Evolutionary conservation across 305 asterid genomes (phyloP).

Genomic region (Petunia hybrid): DNA sequence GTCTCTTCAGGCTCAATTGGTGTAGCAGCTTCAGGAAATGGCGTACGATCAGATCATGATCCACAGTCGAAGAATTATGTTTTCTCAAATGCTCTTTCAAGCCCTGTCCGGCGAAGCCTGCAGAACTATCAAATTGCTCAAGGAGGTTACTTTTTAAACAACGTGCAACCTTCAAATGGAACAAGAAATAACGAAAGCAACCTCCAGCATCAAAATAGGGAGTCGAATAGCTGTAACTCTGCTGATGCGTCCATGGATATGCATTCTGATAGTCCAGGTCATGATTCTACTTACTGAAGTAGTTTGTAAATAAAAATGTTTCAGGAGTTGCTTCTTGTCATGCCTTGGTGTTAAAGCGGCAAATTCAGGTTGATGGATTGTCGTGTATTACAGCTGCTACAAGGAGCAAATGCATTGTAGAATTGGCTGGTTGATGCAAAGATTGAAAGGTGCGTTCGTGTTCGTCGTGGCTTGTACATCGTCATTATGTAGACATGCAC

Average conservation of each 20-base stretch:
- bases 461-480: conserved; percentile 29
- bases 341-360: conserved; percentile 30
- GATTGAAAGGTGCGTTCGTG: conserved; percentile 31
- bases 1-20: conserved; percentile 46
- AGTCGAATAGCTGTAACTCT: conserved; percentile 40
- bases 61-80: conserved; percentile 49
- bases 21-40: conserved; percentile 31
- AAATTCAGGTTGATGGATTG: conserved; percentile 32
- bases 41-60: conserved; percentile 31
- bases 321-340: conserved; percentile 28
- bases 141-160: conserved; percentile 43
- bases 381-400: conserved; percentile 28
- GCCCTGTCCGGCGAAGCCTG: conserved; percentile 55
- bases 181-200: conserved; percentile 35
- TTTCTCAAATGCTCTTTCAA: conserved; percentile 59
- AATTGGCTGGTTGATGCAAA: conserved; percentile 29
- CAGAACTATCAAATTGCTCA: conserved; percentile 52
- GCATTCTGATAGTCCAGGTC: conserved; percentile 58
- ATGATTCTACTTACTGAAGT: conserved; percentile 43
- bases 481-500: conserved; percentile 8
- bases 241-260: conserved; percentile 57
- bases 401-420: conserved; percentile 17
- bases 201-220: conserved; percentile 44
- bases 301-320: conserved; percentile 32
- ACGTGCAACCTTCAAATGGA: conserved; percentile 39